phyloP scores from a whole-genome alignment of 148 eudicot genomes.

The Rhododendron ferrugineum region DNA sequence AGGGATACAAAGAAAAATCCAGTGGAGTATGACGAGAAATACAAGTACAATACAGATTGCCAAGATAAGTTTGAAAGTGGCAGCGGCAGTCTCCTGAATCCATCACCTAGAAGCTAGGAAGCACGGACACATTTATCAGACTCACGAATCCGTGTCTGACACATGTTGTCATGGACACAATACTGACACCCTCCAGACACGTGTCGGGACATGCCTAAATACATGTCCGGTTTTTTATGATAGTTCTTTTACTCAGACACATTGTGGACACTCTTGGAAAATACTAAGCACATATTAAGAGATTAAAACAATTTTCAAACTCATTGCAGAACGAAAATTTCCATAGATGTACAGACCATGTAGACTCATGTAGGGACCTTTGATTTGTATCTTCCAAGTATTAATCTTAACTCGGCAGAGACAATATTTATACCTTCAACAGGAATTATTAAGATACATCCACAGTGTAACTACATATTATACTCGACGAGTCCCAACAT shows the following conservation, averaged over 20 bases:
- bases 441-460: neutral
- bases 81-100: neutral
- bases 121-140: neutral
- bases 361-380: neutral
- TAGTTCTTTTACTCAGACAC: neutral
- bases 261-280: neutral
- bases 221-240: neutral
- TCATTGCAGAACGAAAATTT: neutral
- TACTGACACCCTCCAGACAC: neutral
- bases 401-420: neutral
- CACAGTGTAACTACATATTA: neutral
- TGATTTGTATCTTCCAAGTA: neutral
- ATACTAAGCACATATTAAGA: neutral
- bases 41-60: neutral
- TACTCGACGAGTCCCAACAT: neutral
- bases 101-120: neutral
- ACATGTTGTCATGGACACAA: neutral
- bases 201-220: neutral
- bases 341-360: neutral
- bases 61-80: neutral
- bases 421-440: neutral
- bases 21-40: neutral
- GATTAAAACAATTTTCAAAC: neutral
- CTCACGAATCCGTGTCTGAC: neutral
- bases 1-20: neutral